Conservation (phyloP, 139 green algal species). For the Ostreobium quekettii region DNA sequence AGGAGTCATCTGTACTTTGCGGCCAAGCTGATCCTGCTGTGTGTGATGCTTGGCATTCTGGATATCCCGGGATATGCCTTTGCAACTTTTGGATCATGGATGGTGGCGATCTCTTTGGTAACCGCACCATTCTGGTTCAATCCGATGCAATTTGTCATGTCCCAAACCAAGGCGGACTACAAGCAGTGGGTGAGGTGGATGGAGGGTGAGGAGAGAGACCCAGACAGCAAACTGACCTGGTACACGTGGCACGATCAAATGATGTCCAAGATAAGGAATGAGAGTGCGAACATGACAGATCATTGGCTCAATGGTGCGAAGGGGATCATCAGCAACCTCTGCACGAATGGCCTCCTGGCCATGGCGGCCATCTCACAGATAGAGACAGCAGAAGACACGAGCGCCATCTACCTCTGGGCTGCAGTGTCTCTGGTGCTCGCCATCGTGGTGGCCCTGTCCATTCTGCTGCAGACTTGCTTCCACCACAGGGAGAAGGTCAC, state of each 20-base stretch:
- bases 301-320: constrained; percentile 20
- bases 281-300: constrained; percentile 24
- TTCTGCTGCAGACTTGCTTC: no score
- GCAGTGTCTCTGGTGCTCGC: no score
- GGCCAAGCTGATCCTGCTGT: constrained; percentile 48
- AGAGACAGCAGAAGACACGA: constrained; percentile 11
- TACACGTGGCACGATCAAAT: constrained; percentile 29
- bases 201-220: constrained; percentile 30
- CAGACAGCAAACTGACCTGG: constrained; percentile 30
- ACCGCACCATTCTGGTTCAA: constrained; percentile 73
- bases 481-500: no score
- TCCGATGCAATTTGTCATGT: constrained; percentile 44
- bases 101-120: constrained; percentile 54
- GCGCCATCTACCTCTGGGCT: no score
- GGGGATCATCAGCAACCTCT: constrained; percentile 7
- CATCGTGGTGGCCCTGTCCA: no score
- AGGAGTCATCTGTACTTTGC: constrained; percentile 61
- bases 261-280: constrained; percentile 27
- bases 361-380: constrained; percentile 27
- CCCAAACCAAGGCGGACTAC: constrained; percentile 17
- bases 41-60: constrained; percentile 42
- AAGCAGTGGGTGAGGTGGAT: constrained; percentile 15
- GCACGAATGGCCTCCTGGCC: constrained; percentile 21
- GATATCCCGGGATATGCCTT: constrained; percentile 28
- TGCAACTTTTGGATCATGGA: constrained; percentile 55